Evolutionary conservation across 768 basidiomycete species (phyloP), one percentile per base, ranked within the genome.

Genomic region (Leccinum subgranulosum): DNA sequence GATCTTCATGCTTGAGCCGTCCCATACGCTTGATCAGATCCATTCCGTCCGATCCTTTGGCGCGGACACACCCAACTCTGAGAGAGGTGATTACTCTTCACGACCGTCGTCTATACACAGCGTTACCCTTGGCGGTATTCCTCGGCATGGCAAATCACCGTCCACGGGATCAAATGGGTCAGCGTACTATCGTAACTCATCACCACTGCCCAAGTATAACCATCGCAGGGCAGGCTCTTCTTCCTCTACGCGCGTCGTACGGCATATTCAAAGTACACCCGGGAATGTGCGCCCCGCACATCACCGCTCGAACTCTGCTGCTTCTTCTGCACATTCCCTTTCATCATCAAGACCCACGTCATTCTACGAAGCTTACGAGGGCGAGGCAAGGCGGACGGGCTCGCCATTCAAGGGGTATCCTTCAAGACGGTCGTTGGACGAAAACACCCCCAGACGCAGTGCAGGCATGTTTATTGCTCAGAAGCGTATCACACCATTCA

Each of bases 81-180:
- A 97, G 62, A 79, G 81, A 48, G 90, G 88, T 12, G 90, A 90
- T 10, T 78, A 81, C 66, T 79, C 85, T 17, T 95, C 92, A 1
- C 77, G 92, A 25, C 92, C 94, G 1, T 90, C 90, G 0, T 94
- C 93, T 0, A 79, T 92, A n/a, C 85, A 81, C n/a, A 94, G 92
- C 63, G 81, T 88, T 69, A 81, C 82, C 11, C 79, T 79, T 73
- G 83, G 82, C 41, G 67, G 64, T 55, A 39, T 61, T 61, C 80
- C 74, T 43, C 78, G 84, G 48, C 86, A 92, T 71, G 78, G 84
- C 43, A 87, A 89, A 74, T 87, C 87, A 6, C 86, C 91, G 1
- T 88, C 92, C 7, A 80, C 83, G 45, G 86, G 87, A 73, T 94
- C 92, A 3, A 80, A 84, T 6, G 85, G 88, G 0, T 92, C 90